Evolutionary conservation across 2,329 filamentous ascomycete species (phyloP), one percentile per base, ranked within the genome.

Genomic region (Thelonectria discophora): DNA sequence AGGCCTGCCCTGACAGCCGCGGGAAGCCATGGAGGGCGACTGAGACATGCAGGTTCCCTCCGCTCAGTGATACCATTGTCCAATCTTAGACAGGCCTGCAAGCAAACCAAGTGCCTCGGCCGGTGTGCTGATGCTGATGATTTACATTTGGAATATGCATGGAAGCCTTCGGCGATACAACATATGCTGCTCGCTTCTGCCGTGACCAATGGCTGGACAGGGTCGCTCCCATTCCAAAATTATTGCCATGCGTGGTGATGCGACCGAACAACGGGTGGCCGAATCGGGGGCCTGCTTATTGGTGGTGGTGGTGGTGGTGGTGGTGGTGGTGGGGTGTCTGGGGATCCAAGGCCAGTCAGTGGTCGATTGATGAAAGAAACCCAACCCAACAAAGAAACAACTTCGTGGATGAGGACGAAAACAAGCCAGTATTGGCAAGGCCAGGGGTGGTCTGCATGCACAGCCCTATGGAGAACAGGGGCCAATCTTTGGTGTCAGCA

Each of bases 401-500:
- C 37, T n/a, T 9, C 15, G 40, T 24, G 30, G 43, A 13, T 30
- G 45, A 40, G 40, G 54, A 37, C 39, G 47, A 45, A 43, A n/a
- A 63, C 56, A 50, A 57, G 66, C 65, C 68, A 69, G 60, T 63
- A 66, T 68, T 62, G 65, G 60, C 63, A 61, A 65, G 60, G 56
- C 48, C 47, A 57, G 65, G 61, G 63, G 30, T 46, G 50, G 32
- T 42, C 49, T 58, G 67, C 61, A 63, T 64, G 65, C 67, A 70
- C 49, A 69, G 66, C 68, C 68, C 64, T 71, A 71, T 63, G 55
- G 60, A 50, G 60, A 60, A 58, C 68, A 68, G 61, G 66, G 37
- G 20, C 45, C 12, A 39, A 48, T 53, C 52, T 60, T 47, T 52
- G 58, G 48, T 48, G 66, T 65, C 65, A 70, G 66, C 68, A 58